These are phyloP conservation scores for Rhododendron molle DNA, from an alignment of 148 eudicot genomes.

Conservation along the genomic window DNA sequence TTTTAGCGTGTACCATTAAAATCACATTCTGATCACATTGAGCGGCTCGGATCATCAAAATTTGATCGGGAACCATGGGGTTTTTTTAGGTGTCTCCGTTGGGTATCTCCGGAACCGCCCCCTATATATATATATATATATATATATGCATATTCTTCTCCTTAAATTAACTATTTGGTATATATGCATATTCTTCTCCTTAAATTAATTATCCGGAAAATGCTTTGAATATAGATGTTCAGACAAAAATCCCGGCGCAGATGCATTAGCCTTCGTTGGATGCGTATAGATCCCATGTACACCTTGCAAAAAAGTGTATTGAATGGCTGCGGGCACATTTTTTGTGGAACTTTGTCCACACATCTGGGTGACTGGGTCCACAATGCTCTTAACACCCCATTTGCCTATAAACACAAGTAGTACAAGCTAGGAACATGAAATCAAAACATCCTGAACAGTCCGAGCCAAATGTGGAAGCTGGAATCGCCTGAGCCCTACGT, in stretches of 20 bases:
- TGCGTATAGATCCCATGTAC: neutral
- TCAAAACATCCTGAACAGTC: neutral
- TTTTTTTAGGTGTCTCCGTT: too few relatives aligned
- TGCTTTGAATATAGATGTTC: neutral
- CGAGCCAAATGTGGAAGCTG: conserved; percentile 17
- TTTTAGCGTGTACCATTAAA: too few relatives aligned
- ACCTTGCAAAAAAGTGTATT: neutral
- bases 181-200: neutral
- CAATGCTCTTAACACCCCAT: neutral
- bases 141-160: too few relatives aligned
- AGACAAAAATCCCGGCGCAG: neutral
- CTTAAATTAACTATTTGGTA: neutral
- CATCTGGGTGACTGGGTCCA: neutral
- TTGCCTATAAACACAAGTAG: neutral
- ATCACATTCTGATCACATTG: too few relatives aligned
- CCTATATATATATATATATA: too few relatives aligned
- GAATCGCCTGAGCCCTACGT: conserved; percentile 22
- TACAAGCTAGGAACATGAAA: neutral
- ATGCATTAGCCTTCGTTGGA: neutral
- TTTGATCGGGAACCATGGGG: too few relatives aligned
- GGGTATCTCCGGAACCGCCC: too few relatives aligned
- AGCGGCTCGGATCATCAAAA: too few relatives aligned
- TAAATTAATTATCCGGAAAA: neutral
- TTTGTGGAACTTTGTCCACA: neutral
- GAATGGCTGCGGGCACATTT: neutral